Evolutionary conservation across 371 early-diverging fungal species (phyloP).

Genomic region (Nosema muscidifuracis): DNA sequence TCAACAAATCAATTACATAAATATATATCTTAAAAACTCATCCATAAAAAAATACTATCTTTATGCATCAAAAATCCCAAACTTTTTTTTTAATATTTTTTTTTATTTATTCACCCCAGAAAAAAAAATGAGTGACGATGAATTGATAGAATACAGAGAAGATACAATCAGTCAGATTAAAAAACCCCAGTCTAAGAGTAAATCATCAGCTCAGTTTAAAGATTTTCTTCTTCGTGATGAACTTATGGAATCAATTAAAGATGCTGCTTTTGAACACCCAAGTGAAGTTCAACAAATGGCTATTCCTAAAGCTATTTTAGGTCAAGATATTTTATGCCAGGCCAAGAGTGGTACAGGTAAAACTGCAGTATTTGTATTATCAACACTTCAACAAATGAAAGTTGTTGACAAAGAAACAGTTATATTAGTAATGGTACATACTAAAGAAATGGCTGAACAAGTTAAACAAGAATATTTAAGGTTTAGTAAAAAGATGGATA

Average conservation of each 20-base stretch:
- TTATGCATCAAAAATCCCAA: too few relatives aligned
- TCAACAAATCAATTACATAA: too few relatives aligned
- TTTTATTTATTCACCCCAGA: background rate
- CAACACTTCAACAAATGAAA: conserved; percentile 62
- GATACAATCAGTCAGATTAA: background rate
- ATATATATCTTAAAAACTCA: too few relatives aligned
- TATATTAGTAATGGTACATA: conserved; percentile 79
- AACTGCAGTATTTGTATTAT: conserved; percentile 84
- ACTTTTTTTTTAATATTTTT: background rate
- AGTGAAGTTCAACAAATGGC: conserved; percentile 52
- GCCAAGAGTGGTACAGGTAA: conserved; percentile 95
- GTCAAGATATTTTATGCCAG: conserved; percentile 74
- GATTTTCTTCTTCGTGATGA: conserved; percentile 91
- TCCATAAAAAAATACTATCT: too few relatives aligned
- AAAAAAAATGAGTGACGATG: conserved; percentile 24
- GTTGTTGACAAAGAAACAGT: conserved; percentile 64
- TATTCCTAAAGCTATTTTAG: conserved; percentile 44
- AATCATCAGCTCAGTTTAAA: conserved; percentile 75
- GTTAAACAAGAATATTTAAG: conserved; percentile 81
- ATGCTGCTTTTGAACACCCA: conserved; percentile 95
- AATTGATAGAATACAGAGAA: conserved; percentile 14
- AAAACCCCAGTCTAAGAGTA: background rate
- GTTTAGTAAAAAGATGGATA: conserved; percentile 80
- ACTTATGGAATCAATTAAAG: conserved; percentile 79
- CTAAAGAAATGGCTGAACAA: conserved; percentile 88